These are phyloP conservation scores for Diaporthe capsici DNA, from an alignment of 2,329 filamentous ascomycete genomes.

Conservation along the genomic window DNA sequence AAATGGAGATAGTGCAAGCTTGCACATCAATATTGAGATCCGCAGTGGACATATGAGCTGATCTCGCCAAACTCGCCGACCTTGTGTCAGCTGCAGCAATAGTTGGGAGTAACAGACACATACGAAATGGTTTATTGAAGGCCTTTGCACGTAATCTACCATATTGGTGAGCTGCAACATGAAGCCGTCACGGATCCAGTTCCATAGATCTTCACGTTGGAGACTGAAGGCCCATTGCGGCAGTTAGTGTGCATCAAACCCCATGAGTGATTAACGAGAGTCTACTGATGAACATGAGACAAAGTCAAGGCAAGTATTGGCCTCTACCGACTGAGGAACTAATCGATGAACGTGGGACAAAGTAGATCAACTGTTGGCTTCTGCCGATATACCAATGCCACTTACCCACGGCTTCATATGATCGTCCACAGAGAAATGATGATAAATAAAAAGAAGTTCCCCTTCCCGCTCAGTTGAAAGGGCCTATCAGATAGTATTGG, in stretches of 20 bases:
- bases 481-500: background rate
- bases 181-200: background rate
- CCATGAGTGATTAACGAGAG: background rate
- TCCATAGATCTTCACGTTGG: background rate
- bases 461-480: background rate
- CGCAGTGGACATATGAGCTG: background rate
- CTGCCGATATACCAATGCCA: background rate
- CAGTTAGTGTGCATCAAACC: background rate
- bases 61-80: background rate
- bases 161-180: background rate
- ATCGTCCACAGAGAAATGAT: background rate
- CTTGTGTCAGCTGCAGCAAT: background rate
- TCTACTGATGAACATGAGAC: background rate
- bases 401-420: background rate
- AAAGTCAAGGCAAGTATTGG: background rate
- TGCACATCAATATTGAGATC: background rate
- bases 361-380: background rate
- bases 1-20: background rate
- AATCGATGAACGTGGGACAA: background rate
- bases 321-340: background rate
- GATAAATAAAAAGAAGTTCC: background rate
- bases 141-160: background rate
- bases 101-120: background rate
- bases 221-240: background rate
- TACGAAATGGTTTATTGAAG: background rate